phyloP scores from a whole-genome alignment of 1,284 basidiomycete species.

The Pseudozyma sp. region DNA sequence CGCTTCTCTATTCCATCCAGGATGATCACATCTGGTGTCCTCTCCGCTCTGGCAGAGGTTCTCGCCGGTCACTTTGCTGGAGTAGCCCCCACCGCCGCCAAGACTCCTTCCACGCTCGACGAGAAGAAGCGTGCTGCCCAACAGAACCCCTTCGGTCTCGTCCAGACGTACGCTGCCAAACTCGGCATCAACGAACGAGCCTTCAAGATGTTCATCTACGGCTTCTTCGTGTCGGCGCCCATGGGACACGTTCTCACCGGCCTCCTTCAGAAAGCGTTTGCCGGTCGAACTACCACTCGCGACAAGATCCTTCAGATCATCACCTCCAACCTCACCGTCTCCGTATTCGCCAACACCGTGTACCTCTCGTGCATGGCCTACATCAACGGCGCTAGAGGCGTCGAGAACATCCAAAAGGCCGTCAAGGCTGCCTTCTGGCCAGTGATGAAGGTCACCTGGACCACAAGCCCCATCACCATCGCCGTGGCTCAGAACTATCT shows the following conservation, averaged over 20 bases:
- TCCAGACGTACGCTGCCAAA: constrained; percentile 40
- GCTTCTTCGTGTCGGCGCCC: constrained; percentile 85
- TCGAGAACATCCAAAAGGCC: constrained; percentile 77
- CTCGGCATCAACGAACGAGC: constrained; percentile 70
- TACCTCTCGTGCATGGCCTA: constrained; percentile 83
- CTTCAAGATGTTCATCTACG: constrained; percentile 84
- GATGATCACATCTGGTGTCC: constrained; percentile 57
- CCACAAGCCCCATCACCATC: constrained; percentile 79
- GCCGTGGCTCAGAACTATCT: constrained; percentile 80
- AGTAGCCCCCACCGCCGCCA: constrained; percentile 39
- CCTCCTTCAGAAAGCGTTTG: constrained; percentile 79
- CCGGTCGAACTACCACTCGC: constrained; percentile 77
- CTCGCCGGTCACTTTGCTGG: constrained; percentile 60
- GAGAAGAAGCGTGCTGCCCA: constrained; percentile 43
- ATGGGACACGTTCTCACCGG: constrained; percentile 78
- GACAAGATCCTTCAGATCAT: constrained; percentile 78
- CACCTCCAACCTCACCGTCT: constrained; percentile 80
- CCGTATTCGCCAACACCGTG: constrained; percentile 79
- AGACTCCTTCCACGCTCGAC: constrained; percentile 23
- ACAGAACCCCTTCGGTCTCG: constrained; percentile 32
- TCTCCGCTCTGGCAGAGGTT: constrained; percentile 56
- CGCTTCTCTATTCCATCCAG: constrained; percentile 2
- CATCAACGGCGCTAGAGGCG: constrained; percentile 81
- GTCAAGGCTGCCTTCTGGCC: constrained; percentile 80
- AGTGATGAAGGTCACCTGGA: constrained; percentile 81